Conservation (phyloP, 2,329 filamentous ascomycete species). For the Xylariales sp. region DNA sequence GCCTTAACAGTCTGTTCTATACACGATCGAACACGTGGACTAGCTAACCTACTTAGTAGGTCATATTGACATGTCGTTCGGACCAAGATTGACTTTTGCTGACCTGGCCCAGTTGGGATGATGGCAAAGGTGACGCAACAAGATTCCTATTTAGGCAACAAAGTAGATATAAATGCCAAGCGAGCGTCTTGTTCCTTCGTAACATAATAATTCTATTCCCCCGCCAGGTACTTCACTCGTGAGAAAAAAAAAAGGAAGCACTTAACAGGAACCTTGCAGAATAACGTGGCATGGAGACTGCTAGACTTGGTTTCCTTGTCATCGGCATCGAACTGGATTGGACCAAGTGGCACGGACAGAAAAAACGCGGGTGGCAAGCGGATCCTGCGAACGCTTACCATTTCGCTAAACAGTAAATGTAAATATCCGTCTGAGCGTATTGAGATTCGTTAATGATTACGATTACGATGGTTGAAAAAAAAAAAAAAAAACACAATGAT, state of each 20-base stretch:
- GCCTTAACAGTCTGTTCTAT: conserved; percentile 15
- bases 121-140: conserved; percentile 18
- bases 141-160: conserved; percentile 18
- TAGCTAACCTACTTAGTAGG: background rate
- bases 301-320: conserved; percentile 11
- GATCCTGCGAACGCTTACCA: conserved; percentile 5
- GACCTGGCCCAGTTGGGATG: background rate
- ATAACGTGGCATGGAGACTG: background rate
- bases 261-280: conserved; percentile 1
- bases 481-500: no score
- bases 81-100: conserved; percentile 3
- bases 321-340: conserved; percentile 1
- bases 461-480: no score
- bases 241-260: background rate
- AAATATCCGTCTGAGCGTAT: no score
- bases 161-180: background rate
- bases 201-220: background rate
- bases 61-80: background rate
- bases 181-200: background rate
- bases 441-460: no score
- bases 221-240: background rate
- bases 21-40: conserved; percentile 15
- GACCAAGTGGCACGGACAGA: background rate
- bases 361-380: background rate
- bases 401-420: no score